These are phyloP conservation scores for Canavalia gladiata DNA, from an alignment of 306 rosid species.

Conservation along the genomic window DNA sequence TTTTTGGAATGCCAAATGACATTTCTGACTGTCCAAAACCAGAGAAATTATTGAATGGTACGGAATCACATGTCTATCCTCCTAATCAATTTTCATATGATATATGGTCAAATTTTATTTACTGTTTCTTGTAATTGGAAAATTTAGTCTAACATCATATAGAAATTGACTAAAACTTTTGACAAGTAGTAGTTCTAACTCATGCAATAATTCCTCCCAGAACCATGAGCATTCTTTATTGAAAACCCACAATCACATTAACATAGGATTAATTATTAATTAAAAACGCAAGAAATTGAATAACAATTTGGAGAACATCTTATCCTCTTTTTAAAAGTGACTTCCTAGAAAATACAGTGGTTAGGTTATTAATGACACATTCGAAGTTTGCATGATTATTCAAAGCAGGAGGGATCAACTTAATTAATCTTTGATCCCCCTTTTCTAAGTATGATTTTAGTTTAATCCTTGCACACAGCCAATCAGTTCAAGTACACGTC, in stretches of 20 bases:
- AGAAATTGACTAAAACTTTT: too few species aligned
- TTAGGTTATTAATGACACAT: slow-evolving; percentile 10
- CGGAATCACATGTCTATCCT: too few species aligned
- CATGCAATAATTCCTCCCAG: too few species aligned
- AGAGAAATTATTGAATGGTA: too few species aligned
- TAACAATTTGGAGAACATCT: not conserved
- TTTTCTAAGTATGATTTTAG: not conserved
- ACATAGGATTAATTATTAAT: not conserved
- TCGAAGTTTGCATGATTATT: slow-evolving; percentile 18
- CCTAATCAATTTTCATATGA: too few species aligned
- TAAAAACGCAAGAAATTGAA: slow-evolving; percentile 21
- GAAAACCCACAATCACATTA: slow-evolving; percentile 9
- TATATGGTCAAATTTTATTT: too few species aligned
- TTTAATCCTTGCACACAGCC: slow-evolving; percentile 30
- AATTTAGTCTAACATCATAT: too few species aligned
- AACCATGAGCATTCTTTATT: not conserved
- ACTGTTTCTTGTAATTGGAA: too few species aligned
- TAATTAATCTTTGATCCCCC: not conserved
- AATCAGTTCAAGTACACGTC: slow-evolving; percentile 40
- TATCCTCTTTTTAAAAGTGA: slow-evolving; percentile 6
- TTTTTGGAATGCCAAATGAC: slow-evolving; percentile 5
- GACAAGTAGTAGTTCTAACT: too few species aligned
- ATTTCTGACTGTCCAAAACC: slow-evolving; percentile 26
- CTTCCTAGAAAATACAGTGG: not conserved
- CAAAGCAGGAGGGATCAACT: not conserved